Conservation (phyloP, 495 filamentous ascomycete species). For the Aspergillus leporis region DNA sequence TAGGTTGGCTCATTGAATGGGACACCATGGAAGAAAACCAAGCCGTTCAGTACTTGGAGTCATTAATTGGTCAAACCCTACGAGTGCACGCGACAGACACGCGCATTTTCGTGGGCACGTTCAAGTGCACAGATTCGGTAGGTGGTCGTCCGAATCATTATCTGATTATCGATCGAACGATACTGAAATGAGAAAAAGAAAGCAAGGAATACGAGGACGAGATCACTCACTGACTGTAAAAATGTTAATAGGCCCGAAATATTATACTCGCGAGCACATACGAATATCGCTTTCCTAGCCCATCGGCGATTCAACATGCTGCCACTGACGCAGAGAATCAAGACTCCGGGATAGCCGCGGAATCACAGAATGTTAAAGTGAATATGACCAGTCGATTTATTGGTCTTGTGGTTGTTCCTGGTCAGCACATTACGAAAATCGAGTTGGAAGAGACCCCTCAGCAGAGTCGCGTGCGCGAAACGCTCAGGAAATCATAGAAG, state of each 20-base stretch:
- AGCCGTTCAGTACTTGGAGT: constrained; percentile 45
- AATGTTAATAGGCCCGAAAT: constrained; percentile 65
- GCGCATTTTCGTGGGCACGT: constrained; percentile 83
- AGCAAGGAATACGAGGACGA: constrained; percentile 4
- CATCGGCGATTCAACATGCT: constrained; percentile 48
- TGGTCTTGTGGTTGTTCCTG: constrained; percentile 88
- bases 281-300: constrained; percentile 78
- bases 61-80: constrained; percentile 55
- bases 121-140: constrained; percentile 95
- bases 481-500: constrained; percentile 20
- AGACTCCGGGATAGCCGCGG: constrained; percentile 26
- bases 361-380: constrained; percentile 47
- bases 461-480: constrained; percentile 28
- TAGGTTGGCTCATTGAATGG: constrained; percentile 12
- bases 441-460: constrained; percentile 70
- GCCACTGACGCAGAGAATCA: constrained; percentile 36
- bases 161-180: constrained; percentile 7
- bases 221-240: constrained; percentile 16
- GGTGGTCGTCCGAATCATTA: constrained; percentile 18
- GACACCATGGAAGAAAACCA: constrained; percentile 40
- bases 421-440: constrained; percentile 80
- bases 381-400: constrained; percentile 83
- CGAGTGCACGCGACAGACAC: constrained; percentile 80
- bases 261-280: constrained; percentile 80
- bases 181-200: constrained; percentile 6